phyloP scores from a whole-genome alignment of 306 rosid species.

The Comarum palustre region DNA sequence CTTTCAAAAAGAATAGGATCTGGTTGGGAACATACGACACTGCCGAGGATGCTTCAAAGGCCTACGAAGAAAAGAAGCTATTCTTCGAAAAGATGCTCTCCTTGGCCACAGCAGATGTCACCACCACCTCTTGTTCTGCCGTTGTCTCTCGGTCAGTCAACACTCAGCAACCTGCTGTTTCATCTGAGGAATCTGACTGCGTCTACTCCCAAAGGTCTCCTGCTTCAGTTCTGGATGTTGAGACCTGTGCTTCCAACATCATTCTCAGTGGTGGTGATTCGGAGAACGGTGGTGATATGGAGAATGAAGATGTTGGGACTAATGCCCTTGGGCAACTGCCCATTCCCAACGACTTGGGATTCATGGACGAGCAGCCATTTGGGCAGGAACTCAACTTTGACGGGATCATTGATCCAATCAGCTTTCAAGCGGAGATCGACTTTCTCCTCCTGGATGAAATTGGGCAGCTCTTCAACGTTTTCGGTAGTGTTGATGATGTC shows the following conservation, averaged over 20 bases:
- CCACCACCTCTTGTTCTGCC: conserved; percentile 13
- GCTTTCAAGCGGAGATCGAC: conserved; percentile 32
- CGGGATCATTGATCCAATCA: conserved; percentile 31
- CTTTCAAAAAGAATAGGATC: conserved; percentile 40
- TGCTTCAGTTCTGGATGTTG: conserved; percentile 58
- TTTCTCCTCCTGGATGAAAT: conserved; percentile 27
- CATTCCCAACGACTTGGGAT: conserved; percentile 41
- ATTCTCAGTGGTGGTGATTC: conserved; percentile 19
- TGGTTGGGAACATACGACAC: conserved; percentile 86
- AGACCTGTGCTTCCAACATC: conserved; percentile 36
- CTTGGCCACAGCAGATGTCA: conserved; percentile 21
- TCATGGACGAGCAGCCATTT: conserved; percentile 29
- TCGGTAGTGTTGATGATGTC: conserved; percentile 38
- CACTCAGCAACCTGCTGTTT: conserved; percentile 10
- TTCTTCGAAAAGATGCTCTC: conserved; percentile 43
- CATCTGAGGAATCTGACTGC: conserved; percentile 33
- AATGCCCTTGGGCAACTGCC: conserved; percentile 28
- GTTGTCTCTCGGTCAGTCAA: conserved; percentile 14
- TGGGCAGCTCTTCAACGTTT: conserved; percentile 40
- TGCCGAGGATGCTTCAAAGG: conserved; percentile 67
- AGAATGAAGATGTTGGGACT: conserved; percentile 29
- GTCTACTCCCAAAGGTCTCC: conserved; percentile 50
- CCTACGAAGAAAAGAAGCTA: conserved; percentile 52
- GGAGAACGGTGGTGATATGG: conserved; percentile 23
- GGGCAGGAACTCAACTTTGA: conserved; percentile 27